These are phyloP conservation scores for Eutrema heterophyllum DNA, from an alignment of 345 rosid genomes.

Conservation along the genomic window DNA sequence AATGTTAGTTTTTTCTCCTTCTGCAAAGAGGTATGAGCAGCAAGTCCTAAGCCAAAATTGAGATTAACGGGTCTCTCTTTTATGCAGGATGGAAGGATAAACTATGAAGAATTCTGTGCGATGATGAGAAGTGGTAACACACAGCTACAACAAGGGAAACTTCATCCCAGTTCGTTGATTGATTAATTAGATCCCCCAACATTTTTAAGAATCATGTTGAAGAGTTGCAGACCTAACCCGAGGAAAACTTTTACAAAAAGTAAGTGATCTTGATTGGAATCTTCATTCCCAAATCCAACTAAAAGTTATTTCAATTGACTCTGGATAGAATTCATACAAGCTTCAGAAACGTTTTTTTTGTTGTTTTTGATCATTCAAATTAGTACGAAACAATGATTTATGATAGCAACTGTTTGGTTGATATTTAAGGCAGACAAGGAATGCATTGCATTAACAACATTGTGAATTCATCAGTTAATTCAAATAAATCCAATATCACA, in stretches of 20 bases:
- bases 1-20: conserved; percentile 43
- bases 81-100: conserved; percentile 13
- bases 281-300: too few species aligned
- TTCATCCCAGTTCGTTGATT: background rate
- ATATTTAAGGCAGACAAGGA: background rate
- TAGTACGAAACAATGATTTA: background rate
- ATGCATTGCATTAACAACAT: background rate
- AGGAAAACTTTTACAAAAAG: background rate
- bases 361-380: background rate
- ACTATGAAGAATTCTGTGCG: conserved; percentile 14
- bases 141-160: background rate
- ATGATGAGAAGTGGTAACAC: conserved; percentile 17
- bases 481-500: background rate
- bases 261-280: background rate
- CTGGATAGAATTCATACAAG: background rate
- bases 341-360: background rate
- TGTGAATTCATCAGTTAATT: too few species aligned
- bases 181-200: background rate
- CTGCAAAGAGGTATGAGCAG: background rate
- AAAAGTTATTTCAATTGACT: too few species aligned
- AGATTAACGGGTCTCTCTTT: background rate
- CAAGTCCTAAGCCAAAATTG: background rate
- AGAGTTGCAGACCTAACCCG: background rate
- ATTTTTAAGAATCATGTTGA: background rate
- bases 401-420: background rate